Evolutionary conservation across 2,329 filamentous ascomycete genomes (phyloP).

Genomic region (Botrytis sinoallii): DNA sequence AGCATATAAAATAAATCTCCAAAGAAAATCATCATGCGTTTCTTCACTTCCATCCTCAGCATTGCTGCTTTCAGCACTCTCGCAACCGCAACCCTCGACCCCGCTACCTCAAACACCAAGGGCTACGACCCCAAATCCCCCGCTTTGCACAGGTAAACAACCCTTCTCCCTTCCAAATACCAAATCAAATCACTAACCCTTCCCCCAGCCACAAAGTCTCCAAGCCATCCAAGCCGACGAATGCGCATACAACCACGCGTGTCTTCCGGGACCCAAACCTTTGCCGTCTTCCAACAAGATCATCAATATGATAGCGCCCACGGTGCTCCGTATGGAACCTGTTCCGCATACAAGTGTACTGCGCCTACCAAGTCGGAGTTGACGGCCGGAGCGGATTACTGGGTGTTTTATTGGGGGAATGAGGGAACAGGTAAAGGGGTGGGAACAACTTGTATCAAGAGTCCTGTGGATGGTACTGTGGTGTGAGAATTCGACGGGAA

Average conservation of each 20-base stretch:
- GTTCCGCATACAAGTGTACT: slow-evolving; percentile 2
- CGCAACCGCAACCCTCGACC: slow-evolving; percentile 12
- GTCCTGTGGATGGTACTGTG: neutral
- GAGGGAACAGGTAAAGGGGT: neutral
- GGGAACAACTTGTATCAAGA: neutral
- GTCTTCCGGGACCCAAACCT: neutral
- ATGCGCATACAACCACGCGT: slow-evolving; percentile 13
- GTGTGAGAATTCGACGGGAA: slow-evolving; percentile 2
- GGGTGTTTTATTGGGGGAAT: slow-evolving; percentile 6
- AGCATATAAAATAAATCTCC: neutral
- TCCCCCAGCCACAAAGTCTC: neutral
- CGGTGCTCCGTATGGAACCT: slow-evolving; percentile 9
- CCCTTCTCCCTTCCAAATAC: too few relatives aligned
- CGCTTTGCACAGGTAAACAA: neutral
- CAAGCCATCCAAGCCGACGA: slow-evolving; percentile 16
- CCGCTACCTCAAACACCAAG: slow-evolving; percentile 8
- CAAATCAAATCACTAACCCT: neutral
- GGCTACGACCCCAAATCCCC: neutral
- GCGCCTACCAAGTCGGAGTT: neutral
- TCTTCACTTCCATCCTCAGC: slow-evolving; percentile 9
- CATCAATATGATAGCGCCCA: neutral
- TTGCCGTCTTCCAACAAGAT: slow-evolving; percentile 11
- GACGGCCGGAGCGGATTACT: neutral
- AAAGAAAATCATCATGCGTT: neutral
- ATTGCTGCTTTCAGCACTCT: slow-evolving; percentile 3